phyloP scores from a whole-genome alignment of 148 eudicot species.

The Rhododendron henanense region DNA sequence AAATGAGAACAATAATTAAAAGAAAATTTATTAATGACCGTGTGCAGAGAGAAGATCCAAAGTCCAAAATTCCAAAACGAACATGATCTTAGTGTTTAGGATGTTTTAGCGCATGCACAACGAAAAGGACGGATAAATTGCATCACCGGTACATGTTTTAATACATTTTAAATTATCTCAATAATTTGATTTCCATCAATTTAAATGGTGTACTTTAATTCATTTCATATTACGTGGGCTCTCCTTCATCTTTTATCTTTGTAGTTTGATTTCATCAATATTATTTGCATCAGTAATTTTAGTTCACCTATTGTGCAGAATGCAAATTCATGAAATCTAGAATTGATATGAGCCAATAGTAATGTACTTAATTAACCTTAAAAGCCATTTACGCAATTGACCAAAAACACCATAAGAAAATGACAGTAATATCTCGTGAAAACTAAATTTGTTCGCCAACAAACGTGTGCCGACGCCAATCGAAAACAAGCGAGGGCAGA shows the following conservation, averaged over 20 bases:
- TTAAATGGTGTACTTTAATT: neutral
- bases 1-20: no score
- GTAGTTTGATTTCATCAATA: neutral
- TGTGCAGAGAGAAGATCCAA: no score
- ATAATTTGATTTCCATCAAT: neutral
- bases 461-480: neutral
- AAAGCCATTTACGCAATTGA: neutral
- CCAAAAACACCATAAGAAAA: neutral
- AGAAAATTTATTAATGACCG: no score
- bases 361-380: neutral
- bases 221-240: neutral
- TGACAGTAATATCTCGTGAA: no score
- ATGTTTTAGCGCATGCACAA: neutral
- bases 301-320: neutral
- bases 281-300: neutral
- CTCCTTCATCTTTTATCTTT: neutral
- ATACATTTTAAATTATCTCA: no score
- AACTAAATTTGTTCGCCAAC: neutral
- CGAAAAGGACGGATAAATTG: neutral
- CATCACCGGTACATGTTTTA: neutral
- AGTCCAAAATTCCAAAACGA: no score
- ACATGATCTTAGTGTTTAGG: neutral
- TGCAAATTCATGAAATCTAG: neutral
- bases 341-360: neutral
- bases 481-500: neutral